A percentile compares a stretch with the other conserved stretches of the same genome.
These are phyloP conservation scores for Fusarium vanettenii DNA, from an alignment of 2,329 filamentous ascomycete species.

Conservation along the genomic window DNA sequence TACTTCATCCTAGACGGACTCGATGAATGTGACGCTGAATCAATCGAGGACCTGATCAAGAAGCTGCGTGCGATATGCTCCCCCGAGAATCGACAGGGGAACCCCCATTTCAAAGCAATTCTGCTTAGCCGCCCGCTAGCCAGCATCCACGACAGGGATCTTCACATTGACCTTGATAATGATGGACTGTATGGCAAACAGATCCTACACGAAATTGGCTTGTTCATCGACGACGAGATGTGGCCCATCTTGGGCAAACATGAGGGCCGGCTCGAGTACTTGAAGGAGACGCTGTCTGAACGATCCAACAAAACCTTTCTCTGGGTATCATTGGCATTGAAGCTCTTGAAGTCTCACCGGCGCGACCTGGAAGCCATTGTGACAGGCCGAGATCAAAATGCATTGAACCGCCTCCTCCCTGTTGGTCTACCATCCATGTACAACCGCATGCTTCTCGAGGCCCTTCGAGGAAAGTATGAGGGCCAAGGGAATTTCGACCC, in stretches of 20 bases:
- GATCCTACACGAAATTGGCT: background rate
- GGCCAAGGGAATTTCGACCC: accelerated
- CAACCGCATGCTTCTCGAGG: background rate
- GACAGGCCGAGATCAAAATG: background rate
- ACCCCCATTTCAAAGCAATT: background rate
- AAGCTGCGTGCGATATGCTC: no score
- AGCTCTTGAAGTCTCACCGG: background rate
- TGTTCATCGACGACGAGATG: background rate
- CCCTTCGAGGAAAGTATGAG: background rate
- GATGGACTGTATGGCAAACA: background rate
- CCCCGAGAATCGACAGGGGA: no score
- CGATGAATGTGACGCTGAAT: background rate
- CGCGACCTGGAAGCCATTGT: background rate
- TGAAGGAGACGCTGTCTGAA: background rate
- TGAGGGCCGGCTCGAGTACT: background rate
- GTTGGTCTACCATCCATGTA: background rate
- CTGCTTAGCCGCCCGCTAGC: background rate
- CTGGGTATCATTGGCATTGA: background rate
- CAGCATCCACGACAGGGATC: background rate
- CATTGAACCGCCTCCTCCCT: background rate
- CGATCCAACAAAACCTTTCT: background rate
- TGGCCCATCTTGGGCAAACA: background rate
- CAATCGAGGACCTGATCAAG: background rate
- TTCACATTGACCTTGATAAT: background rate
- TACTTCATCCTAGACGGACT: background rate